Conservation (phyloP, 257 asterid genomes). For the Plantago ovata region DNA sequence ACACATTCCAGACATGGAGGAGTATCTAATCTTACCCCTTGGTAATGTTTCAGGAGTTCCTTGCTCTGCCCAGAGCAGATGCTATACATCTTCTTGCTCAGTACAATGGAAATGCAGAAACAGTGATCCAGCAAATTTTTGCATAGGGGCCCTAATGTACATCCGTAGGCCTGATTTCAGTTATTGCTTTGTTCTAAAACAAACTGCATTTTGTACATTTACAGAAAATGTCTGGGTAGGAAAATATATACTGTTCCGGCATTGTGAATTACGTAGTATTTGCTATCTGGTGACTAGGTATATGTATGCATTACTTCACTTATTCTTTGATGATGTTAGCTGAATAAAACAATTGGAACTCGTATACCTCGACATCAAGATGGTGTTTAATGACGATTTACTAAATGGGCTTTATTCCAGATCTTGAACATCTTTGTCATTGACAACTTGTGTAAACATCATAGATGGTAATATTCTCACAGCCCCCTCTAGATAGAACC, state of each 20-base stretch:
- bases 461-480: too few relatives aligned
- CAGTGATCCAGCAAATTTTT: slow-evolving; percentile 88
- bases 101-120: slow-evolving; percentile 89
- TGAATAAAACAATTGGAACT: slow-evolving; percentile 16
- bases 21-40: background rate
- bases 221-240: slow-evolving; percentile 6
- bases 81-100: slow-evolving; percentile 96
- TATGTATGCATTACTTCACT: background rate
- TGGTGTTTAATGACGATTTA: background rate
- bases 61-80: slow-evolving; percentile 93
- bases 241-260: background rate
- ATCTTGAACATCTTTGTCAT: too few relatives aligned
- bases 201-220: background rate
- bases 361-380: background rate
- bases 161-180: slow-evolving; percentile 9
- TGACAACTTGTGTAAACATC: too few relatives aligned
- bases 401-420: too few relatives aligned
- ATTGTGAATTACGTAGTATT: slow-evolving; percentile 20
- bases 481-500: too few relatives aligned
- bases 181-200: slow-evolving; percentile 19
- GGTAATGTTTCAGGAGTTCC: slow-evolving; percentile 74
- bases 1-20: too few relatives aligned
- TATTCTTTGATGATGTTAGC: slow-evolving; percentile 26
- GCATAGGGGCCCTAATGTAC: slow-evolving; percentile 33
- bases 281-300: background rate